Conservation (phyloP, 148 eudicot genomes). For the Heliamphora exappendiculata region DNA sequence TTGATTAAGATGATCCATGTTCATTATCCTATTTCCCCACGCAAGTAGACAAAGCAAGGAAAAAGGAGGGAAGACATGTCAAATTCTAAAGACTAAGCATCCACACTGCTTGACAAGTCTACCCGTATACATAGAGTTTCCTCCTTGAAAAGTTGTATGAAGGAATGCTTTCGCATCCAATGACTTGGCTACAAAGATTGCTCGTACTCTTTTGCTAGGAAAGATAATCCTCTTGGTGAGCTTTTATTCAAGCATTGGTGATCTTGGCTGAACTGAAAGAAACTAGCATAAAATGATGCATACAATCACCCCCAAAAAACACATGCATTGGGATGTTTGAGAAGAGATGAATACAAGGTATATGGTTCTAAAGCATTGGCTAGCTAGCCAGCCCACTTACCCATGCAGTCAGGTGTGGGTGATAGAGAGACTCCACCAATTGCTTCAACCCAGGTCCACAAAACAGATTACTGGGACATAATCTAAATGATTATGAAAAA, state of each 20-base stretch:
- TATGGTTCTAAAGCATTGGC: neutral
- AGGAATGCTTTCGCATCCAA: neutral
- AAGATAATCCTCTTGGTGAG: neutral
- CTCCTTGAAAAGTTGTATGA: neutral
- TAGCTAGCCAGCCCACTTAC: neutral
- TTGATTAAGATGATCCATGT: neutral
- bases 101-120: too few relatives aligned
- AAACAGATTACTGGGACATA: neutral
- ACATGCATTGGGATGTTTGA: neutral
- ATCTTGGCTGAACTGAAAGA: neutral
- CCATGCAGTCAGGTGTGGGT: neutral
- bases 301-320: neutral
- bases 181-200: neutral
- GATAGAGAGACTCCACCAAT: neutral
- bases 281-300: neutral
- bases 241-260: neutral
- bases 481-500: too few relatives aligned
- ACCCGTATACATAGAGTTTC: neutral
- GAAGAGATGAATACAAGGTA: neutral
- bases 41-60: neutral
- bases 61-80: neutral
- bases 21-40: neutral
- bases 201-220: neutral
- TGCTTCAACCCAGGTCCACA: neutral
- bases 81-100: neutral